Evolutionary conservation across 140 eudicot species (phyloP), one percentile per base, ranked within the genome.

Genomic region (Ambrosia hybrid): DNA sequence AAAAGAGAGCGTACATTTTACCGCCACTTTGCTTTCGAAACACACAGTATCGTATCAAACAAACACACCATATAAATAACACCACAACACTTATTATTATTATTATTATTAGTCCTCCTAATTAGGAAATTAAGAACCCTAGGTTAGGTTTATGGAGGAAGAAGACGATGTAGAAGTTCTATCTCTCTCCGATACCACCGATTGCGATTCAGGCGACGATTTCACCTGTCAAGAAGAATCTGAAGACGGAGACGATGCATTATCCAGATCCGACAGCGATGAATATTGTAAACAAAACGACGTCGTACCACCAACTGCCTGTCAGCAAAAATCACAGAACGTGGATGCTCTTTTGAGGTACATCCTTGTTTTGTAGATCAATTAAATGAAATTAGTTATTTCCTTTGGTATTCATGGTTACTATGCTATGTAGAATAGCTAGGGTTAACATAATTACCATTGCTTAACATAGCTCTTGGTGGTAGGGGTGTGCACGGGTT

Each of bases 261-360:
- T 41, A 33, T 78, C 55, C 34, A 46, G 70, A 41, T 78, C 86
- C 58, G 88, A 48, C 38, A 74, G 38, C 12, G 80, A 73, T 72
- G 78, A 68, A 52, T 81, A 61, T 9, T 82, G 76, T 3, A 57
- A 71, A 41, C 48, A 11, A 12, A 75, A 49, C 46, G 70, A 33
- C 33, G 45, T 51, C 77, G 74, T 64, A 53, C 82, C 17, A 45
- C 82, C 78, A 30, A 62, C 76, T n/a, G 30, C 12, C 21, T 68
- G 68, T 41, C 63, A 77, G 37, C 80, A 61, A 4, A 92, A 89
- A 73, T 82, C 91, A 7, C 83, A 74, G 77, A 92, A 92, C 39
- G 96, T 92, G 5, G 88, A 74, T 78, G 96, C 96, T 71, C 95
- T 92, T 16, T 66, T 93, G 71, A 84, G 96, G 97, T 92, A 65